Evolutionary conservation across 305 asterid genomes (phyloP), one percentile per base, ranked within the genome.

Genomic region (Fraxinus ornus): DNA sequence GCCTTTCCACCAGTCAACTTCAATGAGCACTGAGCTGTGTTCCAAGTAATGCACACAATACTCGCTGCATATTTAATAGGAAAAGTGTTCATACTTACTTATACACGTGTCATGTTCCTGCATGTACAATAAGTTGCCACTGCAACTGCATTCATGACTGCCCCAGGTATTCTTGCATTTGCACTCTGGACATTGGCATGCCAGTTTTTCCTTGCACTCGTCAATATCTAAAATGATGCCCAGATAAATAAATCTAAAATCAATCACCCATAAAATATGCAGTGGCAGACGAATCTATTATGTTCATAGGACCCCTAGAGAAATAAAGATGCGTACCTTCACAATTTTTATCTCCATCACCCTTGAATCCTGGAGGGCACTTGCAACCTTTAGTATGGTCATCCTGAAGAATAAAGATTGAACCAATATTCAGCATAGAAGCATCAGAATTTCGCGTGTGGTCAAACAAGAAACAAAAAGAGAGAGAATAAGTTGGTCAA

Each of bases 121-220:
- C 87, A 95, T 94, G 91, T 95, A 95, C 41, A 95, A 87, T 47
- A 88, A 88, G 82, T 86, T 79, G 87, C 91, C 84, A 6, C 78
- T 79, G 87, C 99, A 95, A 70, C 87, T 87, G 91, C 99, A 95
- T 9, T 94, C 97, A 7, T 89, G 92, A 80, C 97, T 94, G 79
- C 98, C 98, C 97, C 98, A 95, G 24, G 94, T 90, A 87, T 95
- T 94, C 84, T 90, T 95, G 97, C 99, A 95, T 79, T 79, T 94
- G 94, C 99, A 95, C 62, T 92, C 93, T 26, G 88, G 88, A 86
- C 99, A 95, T 79, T 92, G 95, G 83, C 99, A 94, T 12, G 94
- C 97, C 81, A 52, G 3, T 86, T 84, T 91, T 72, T 93, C 98
- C 86, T 88, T 90, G 93, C 99, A 95, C 87, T 94, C 99, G 52